phyloP scores from a whole-genome alignment of 148 eudicot species.

The Simmondsia chinensis region DNA sequence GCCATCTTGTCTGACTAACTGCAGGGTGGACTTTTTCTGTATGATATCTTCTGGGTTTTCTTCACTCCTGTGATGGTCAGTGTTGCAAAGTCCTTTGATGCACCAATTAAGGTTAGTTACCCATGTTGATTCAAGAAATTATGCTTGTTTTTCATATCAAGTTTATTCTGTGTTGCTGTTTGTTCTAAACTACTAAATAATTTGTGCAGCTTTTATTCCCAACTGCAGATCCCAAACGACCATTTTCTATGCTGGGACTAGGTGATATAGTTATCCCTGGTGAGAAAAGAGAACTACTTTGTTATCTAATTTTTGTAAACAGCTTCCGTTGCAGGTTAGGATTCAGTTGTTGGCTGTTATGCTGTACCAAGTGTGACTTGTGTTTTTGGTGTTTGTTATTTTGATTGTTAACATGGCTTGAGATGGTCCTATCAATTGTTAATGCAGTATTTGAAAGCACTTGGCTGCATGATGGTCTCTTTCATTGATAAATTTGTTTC shows the following conservation, averaged over 20 bases:
- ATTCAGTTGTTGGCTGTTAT: no score
- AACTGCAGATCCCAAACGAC: slow-evolving; percentile 62
- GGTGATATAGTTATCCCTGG: slow-evolving; percentile 99
- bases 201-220: slow-evolving; percentile 90
- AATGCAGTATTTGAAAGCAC: no score
- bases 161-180: neutral
- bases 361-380: no score
- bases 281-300: slow-evolving; percentile 21
- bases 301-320: slow-evolving; percentile 3
- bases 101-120: slow-evolving; percentile 88
- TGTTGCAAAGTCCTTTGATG: slow-evolving; percentile 98
- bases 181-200: neutral
- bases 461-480: no score
- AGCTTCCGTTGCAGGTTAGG: no score
- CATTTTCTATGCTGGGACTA: slow-evolving; percentile 95
- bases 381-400: no score
- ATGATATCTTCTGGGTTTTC: slow-evolving; percentile 99
- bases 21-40: slow-evolving; percentile 91
- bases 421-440: no score
- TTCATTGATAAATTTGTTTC: no score
- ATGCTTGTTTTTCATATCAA: neutral
- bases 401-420: no score
- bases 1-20: no score
- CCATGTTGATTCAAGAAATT: slow-evolving; percentile 1
- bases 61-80: slow-evolving; percentile 99